Percentiles rank a stretch among this genome's conserved stretches.
Evolutionary conservation across 306 rosid genomes (phyloP).

Genomic region (Potentilla sterilis): DNA sequence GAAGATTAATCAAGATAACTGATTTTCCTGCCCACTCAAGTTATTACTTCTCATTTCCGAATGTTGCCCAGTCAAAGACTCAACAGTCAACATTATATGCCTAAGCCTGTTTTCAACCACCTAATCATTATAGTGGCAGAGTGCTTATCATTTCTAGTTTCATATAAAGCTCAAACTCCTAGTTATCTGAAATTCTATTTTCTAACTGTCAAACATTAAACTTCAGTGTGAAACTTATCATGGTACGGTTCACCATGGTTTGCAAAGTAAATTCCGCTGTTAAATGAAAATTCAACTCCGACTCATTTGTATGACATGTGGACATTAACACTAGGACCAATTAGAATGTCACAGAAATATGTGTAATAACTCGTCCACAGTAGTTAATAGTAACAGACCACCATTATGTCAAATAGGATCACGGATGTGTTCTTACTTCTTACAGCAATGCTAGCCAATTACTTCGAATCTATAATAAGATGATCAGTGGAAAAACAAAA

Average conservation of each 20-base stretch:
- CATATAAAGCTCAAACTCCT: not conserved
- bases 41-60: not conserved
- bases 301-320: not conserved
- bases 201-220: not conserved
- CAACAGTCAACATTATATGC: not conserved
- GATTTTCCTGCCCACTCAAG: not conserved
- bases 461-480: not conserved
- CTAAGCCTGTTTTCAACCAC: slow-evolving; percentile 11
- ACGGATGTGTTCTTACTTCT: not conserved
- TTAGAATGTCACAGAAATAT: not conserved
- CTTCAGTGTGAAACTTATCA: not conserved
- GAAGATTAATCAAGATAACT: not conserved
- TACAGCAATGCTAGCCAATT: not conserved
- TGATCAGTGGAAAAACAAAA: not conserved
- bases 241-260: not conserved
- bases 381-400: not conserved
- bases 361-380: slow-evolving; percentile 8
- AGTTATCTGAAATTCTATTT: not conserved
- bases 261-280: not conserved
- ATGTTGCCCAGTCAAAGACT: not conserved
- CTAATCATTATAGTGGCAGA: slow-evolving; percentile 12
- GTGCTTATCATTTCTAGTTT: not conserved
- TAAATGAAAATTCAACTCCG: not conserved
- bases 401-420: slow-evolving; percentile 6
- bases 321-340: not conserved